Evolutionary conservation across 2,329 filamentous ascomycete species (phyloP).

Genomic region (Seiridium cupressi): DNA sequence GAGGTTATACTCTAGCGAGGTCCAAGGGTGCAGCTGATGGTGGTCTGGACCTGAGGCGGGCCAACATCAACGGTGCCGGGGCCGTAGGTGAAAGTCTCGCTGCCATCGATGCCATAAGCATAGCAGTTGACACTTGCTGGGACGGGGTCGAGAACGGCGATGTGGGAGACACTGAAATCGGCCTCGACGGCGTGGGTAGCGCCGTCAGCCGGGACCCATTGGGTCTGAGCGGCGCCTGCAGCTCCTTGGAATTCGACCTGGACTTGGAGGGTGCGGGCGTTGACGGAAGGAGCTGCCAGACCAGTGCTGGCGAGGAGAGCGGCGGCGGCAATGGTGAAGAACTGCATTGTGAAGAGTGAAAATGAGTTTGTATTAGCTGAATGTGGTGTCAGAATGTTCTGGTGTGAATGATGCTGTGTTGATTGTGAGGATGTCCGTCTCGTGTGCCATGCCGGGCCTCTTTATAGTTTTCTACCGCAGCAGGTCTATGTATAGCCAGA

Average conservation of each 20-base stretch:
- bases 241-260: constrained; percentile 1
- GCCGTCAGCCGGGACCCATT: not conserved
- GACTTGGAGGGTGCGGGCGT: not conserved
- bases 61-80: constrained; percentile 1
- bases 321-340: not conserved
- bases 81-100: constrained; percentile 2
- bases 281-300: constrained; percentile 4
- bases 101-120: constrained; percentile 3
- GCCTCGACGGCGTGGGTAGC: not conserved
- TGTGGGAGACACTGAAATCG: constrained; percentile 6
- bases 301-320: constrained; percentile 1
- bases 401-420: not conserved
- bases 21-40: not conserved
- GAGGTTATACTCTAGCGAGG: too few relatives aligned
- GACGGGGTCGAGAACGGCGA: not conserved
- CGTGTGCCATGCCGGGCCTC: too few relatives aligned
- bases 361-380: not conserved
- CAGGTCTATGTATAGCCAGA: too few relatives aligned
- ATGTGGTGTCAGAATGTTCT: not conserved
- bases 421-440: not conserved
- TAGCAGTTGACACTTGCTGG: constrained; percentile 1
- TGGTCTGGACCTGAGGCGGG: constrained; percentile 2
- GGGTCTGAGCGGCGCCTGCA: not conserved
- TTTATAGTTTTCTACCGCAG: too few relatives aligned
- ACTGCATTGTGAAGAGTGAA: constrained; percentile 4